These are phyloP conservation scores for Kurtzmaniella quercitrusa DNA, from an alignment of 1,139 yeast species.

Conservation along the genomic window DNA sequence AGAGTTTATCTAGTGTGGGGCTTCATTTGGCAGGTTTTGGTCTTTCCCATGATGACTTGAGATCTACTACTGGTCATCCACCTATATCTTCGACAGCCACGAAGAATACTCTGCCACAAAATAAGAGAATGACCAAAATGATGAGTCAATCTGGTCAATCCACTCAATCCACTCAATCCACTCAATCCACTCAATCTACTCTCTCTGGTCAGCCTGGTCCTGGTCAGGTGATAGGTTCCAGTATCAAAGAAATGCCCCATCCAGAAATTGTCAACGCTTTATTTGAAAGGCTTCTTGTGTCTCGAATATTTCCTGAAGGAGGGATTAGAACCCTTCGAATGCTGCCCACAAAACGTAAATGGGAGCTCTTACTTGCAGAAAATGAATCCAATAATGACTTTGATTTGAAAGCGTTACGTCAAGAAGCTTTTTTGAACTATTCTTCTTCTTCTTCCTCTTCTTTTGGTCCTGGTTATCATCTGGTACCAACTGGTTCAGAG, in stretches of 20 bases:
- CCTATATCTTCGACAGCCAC: slow-evolving; percentile 3
- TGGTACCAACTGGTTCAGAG: background rate
- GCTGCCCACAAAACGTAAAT: slow-evolving; percentile 35
- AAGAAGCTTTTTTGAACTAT: background rate
- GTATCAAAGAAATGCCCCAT: slow-evolving; percentile 33
- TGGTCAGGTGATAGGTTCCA: too few relatives aligned
- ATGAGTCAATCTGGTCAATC: background rate
- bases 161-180: background rate
- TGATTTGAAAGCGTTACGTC: slow-evolving; percentile 21
- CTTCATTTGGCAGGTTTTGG: slow-evolving; percentile 23
- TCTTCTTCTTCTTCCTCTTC: background rate
- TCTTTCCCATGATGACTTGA: slow-evolving; percentile 22
- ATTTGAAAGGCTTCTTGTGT: slow-evolving; percentile 36
- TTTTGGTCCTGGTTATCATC: too few relatives aligned
- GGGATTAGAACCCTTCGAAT: slow-evolving; percentile 29
- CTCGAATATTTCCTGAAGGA: slow-evolving; percentile 33
- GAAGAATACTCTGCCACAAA: background rate
- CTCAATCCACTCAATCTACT: background rate
- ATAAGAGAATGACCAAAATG: background rate
- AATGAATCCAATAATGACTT: slow-evolving; percentile 35
- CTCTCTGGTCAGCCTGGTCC: background rate
- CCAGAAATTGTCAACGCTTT: slow-evolving; percentile 33
- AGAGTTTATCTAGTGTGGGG: slow-evolving; percentile 15
- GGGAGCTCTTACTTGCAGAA: slow-evolving; percentile 44
- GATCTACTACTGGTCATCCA: slow-evolving; percentile 6